Evolutionary conservation across 1,139 yeast species (phyloP), one percentile per base, ranked within the genome.

Genomic region (Suhomyces atakaporum): DNA sequence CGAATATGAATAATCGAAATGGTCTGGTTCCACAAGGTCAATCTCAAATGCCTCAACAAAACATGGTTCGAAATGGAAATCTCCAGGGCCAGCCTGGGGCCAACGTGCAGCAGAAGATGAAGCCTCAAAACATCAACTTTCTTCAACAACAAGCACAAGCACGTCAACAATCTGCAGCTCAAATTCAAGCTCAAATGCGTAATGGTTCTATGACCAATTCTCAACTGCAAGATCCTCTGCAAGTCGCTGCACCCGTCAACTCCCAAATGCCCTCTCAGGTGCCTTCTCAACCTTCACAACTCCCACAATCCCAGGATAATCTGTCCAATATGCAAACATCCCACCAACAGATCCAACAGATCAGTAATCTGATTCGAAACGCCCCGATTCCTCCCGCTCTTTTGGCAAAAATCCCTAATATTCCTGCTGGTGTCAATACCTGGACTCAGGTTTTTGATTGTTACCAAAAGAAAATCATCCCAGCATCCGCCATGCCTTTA

Each of bases 391-490:
- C 97, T 1, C 79, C 77, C n/a, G 79, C 81, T 5, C 59, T 89
- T 27, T 63, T 89, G 31, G 71, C 75, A 34, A 78, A 78, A 51
- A 78, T 89, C 35, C 96, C 96, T 9, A 81, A 79, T 31, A 66
- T 89, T 23, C 96, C 96, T 0, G 81, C 84, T n/a, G 84, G 81
- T 36, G 82, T 82, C 25, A 81, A 77, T 45, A 86, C 95, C 4
- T 88, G 96, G 96, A 76, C 79, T 27, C 90, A 84, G 56, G 79
- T 89, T 18, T 81, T 84, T 55, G 87, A 84, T 36, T 73, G 84
- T 47, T 71, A 84, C 35, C 77, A 75, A 42, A 75, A 77, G 45
- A 80, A 77, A 39, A 66, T 76, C 35, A 63, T 84, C 20, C 77
- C 84, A 1, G 71, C 72, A 4, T 69, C 76, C 14, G 73, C 75